phyloP scores from a whole-genome alignment of 257 asterid species.

The Penstemon eatonii region DNA sequence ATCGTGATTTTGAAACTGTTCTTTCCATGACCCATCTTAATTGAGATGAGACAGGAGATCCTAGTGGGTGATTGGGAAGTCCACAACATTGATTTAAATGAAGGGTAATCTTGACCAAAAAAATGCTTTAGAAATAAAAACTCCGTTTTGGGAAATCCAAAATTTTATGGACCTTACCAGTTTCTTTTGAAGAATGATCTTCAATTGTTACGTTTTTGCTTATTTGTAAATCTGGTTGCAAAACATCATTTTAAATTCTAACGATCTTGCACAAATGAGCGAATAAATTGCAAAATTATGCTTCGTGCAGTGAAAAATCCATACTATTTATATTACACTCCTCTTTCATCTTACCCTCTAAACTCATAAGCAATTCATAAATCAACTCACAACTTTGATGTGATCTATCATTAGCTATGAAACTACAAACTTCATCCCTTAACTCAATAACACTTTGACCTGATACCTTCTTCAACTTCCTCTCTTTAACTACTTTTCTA shows the following conservation, averaged over 20 bases:
- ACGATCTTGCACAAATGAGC: no score
- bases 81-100: no score
- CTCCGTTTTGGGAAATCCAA: no score
- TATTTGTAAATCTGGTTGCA: no score
- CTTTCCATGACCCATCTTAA: neutral
- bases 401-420: slow-evolving; percentile 42
- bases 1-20: neutral
- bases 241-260: no score
- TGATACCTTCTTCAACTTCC: slow-evolving; percentile 42
- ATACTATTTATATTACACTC: slow-evolving; percentile 21
- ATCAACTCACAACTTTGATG: slow-evolving; percentile 33
- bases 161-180: no score
- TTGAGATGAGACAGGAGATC: neutral
- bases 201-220: no score
- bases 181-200: no score
- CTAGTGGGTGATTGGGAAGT: neutral
- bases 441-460: slow-evolving; percentile 50
- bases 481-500: slow-evolving; percentile 47
- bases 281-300: no score
- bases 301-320: slow-evolving; percentile 22
- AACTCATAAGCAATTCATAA: slow-evolving; percentile 23
- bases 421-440: slow-evolving; percentile 35
- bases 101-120: no score
- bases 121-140: no score
- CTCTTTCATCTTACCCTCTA: slow-evolving; percentile 39